A percentile compares a stretch with the other conserved stretches of the same genome.
Conservation (phyloP, 1,139 yeast species). For the Lodderomyces pseudojiufengensis region DNA sequence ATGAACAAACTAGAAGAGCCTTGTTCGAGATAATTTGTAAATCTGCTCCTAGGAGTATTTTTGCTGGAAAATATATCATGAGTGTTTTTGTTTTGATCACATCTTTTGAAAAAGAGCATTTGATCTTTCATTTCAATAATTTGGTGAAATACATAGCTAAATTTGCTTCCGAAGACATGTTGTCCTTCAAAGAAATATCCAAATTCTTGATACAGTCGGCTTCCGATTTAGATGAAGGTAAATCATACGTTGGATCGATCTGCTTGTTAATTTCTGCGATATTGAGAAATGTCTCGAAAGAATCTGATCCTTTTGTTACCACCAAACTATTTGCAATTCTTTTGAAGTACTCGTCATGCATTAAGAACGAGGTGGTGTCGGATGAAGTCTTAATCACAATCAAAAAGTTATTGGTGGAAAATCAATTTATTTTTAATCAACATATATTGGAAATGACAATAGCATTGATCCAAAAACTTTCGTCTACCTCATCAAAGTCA, state of each 20-base stretch:
- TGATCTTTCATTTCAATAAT: background rate
- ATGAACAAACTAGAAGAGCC: constrained; percentile 3
- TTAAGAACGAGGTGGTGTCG: constrained; percentile 1
- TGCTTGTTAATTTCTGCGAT: constrained; percentile 4
- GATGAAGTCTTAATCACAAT: constrained; percentile 19
- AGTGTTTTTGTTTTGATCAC: constrained; percentile 8
- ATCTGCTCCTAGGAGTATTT: constrained; percentile 5
- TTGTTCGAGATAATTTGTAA: constrained; percentile 11
- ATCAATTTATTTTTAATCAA: constrained; percentile 64
- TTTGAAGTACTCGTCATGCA: constrained; percentile 2
- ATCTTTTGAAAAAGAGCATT: no score
- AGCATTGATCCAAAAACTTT: constrained; percentile 12
- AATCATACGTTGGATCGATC: background rate
- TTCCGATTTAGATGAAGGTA: background rate
- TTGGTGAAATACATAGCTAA: background rate
- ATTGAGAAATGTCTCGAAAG: constrained; percentile 10
- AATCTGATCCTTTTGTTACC: background rate
- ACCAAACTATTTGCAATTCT: constrained; percentile 3
- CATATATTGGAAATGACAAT: constrained; percentile 50
- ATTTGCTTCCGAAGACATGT: background rate
- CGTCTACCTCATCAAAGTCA: no score
- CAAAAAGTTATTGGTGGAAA: constrained; percentile 42
- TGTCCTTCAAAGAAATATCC: background rate
- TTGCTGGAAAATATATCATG: constrained; percentile 9
- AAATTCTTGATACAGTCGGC: background rate